Evolutionary conservation across 345 rosid species (phyloP).

Genomic region (Diplotaxis tenuifolia): DNA sequence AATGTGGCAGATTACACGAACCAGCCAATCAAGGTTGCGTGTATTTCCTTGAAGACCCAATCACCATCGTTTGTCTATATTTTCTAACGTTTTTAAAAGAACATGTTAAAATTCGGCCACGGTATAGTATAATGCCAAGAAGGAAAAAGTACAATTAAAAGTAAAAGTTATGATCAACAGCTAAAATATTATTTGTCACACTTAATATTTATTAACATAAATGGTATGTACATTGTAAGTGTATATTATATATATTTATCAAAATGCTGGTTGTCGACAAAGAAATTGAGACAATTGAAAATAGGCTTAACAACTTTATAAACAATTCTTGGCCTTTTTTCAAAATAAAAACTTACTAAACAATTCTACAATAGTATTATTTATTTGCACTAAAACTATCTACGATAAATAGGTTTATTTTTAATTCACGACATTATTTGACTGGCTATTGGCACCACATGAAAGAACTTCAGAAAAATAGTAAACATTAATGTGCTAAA

Average conservation of each 20-base stretch:
- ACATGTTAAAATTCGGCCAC: constrained; percentile 11
- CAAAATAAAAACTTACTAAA: too few species aligned
- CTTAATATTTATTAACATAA: neutral
- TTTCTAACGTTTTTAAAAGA: neutral
- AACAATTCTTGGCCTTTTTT: neutral
- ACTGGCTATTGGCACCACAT: neutral
- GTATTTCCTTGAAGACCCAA: neutral
- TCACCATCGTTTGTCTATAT: neutral
- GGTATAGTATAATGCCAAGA: neutral
- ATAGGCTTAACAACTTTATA: neutral
- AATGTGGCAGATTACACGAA: neutral
- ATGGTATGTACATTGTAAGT: neutral
- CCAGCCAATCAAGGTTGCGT: constrained; percentile 1
- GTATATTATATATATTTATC: neutral
- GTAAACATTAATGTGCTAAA: neutral
- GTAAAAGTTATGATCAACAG: neutral
- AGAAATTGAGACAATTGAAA: neutral
- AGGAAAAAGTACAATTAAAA: neutral
- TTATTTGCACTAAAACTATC: too few species aligned
- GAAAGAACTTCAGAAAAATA: neutral
- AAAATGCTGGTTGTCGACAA: neutral
- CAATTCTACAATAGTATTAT: too few species aligned
- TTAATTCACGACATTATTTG: neutral
- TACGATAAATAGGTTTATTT: neutral
- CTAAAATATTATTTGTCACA: neutral